These are phyloP conservation scores for Thermochaetoides thermophila DNA, from an alignment of 495 filamentous ascomycete species.

Conservation along the genomic window DNA sequence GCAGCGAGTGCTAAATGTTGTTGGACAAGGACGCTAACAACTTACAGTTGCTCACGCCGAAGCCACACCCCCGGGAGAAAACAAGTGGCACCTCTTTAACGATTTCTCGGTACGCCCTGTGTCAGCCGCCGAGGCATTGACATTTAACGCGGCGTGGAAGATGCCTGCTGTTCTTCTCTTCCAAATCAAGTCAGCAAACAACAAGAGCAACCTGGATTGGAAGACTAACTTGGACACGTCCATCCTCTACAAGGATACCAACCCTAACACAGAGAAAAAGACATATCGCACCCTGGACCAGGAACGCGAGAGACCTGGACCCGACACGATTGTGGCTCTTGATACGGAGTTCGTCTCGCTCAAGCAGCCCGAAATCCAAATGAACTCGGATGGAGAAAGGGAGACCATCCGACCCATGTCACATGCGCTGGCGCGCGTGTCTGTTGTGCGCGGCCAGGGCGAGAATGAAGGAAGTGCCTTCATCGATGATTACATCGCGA, in stretches of 20 bases:
- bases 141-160: constrained; percentile 84
- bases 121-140: constrained; percentile 61
- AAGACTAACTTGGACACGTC: constrained; percentile 68
- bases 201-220: constrained; percentile 72
- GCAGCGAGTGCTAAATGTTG: no score
- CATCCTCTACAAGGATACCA: constrained; percentile 57
- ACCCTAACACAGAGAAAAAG: constrained; percentile 23
- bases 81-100: constrained; percentile 89
- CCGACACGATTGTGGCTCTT: constrained; percentile 65
- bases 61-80: constrained; percentile 33
- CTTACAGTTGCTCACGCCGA: constrained; percentile 51
- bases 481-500: constrained; percentile 92
- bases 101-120: constrained; percentile 87
- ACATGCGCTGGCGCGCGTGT: constrained; percentile 75
- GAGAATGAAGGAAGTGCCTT: constrained; percentile 67
- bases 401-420: constrained; percentile 76
- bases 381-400: constrained; percentile 77
- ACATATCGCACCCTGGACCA: constrained; percentile 46
- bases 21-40: constrained; percentile 1
- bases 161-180: constrained; percentile 72
- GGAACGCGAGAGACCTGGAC: constrained; percentile 47
- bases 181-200: constrained; percentile 60
- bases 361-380: constrained; percentile 78
- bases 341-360: constrained; percentile 93
- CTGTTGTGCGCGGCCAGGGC: constrained; percentile 67